Percentiles rank a stretch among this genome's conserved stretches.
Conservation (phyloP, 805 yeast species). For the Spathaspora passalidarum region DNA sequence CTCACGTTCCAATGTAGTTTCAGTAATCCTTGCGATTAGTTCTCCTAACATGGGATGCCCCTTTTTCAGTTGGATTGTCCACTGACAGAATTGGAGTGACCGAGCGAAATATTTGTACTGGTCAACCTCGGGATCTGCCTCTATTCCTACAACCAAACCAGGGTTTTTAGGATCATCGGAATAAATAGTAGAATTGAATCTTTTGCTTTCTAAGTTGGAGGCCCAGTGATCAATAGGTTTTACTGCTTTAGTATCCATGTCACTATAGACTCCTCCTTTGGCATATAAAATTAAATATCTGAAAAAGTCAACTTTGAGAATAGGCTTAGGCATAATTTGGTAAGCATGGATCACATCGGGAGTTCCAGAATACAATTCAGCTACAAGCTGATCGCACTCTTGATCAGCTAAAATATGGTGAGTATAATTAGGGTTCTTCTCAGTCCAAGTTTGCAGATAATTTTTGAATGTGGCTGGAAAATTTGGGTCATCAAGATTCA, state of each 20-base stretch:
- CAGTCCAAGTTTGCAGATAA: conserved; percentile 66
- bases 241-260: conserved; percentile 78
- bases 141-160: conserved; percentile 87
- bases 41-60: conserved; percentile 94
- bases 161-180: conserved; percentile 36
- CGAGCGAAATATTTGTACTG: conserved; percentile 95
- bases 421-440: conserved; percentile 69
- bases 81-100: conserved; percentile 91
- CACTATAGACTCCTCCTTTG: conserved; percentile 90
- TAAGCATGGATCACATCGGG: conserved; percentile 81
- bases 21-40: conserved; percentile 73
- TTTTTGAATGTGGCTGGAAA: conserved; percentile 55
- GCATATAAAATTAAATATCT: conserved; percentile 84
- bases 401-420: conserved; percentile 75
- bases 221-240: conserved; percentile 77
- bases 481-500: conserved; percentile 56
- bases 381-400: conserved; percentile 61
- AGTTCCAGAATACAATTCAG: conserved; percentile 59
- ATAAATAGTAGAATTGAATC: conserved; percentile 10
- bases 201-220: conserved; percentile 35
- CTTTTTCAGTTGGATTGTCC: conserved; percentile 87
- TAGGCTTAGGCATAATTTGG: conserved; percentile 69
- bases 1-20: conserved; percentile 61
- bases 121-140: conserved; percentile 93
- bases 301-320: conserved; percentile 90